Conservation (phyloP, 192 early-diverging fungal genomes). For the Backusella luteola region DNA sequence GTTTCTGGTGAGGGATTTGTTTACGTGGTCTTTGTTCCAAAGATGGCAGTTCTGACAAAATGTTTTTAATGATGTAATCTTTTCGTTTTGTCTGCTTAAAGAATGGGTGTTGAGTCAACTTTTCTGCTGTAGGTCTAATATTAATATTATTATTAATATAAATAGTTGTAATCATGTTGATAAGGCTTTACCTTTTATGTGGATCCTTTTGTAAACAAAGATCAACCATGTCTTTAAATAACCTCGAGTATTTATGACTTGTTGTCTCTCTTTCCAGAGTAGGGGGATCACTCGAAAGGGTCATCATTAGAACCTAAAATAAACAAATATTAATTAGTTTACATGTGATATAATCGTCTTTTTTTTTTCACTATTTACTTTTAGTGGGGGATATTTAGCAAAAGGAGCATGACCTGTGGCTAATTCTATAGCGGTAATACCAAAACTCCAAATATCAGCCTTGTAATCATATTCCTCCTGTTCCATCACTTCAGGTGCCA, state of each 20-base stretch:
- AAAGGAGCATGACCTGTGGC: constrained; percentile 90
- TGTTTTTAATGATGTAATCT: constrained; percentile 55
- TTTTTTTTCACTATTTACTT: constrained; percentile 38
- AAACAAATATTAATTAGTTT: not conserved
- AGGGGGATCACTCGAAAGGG: constrained; percentile 82
- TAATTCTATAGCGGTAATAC: constrained; percentile 85
- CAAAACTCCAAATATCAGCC: constrained; percentile 92
- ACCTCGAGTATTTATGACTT: constrained; percentile 71
- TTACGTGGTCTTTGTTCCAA: constrained; percentile 69
- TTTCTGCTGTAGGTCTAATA: constrained; percentile 74
- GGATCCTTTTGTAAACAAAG: constrained; percentile 79
- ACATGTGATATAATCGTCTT: not conserved
- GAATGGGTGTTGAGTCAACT: constrained; percentile 69
- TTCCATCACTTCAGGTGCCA: constrained; percentile 87
- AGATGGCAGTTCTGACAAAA: constrained; percentile 63
- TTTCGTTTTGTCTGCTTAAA: constrained; percentile 77
- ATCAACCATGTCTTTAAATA: constrained; percentile 88
- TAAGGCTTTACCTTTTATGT: constrained; percentile 44
- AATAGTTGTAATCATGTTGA: not conserved
- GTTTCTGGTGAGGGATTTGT: constrained; percentile 44
- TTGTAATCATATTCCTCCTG: constrained; percentile 87
- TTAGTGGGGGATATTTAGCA: constrained; percentile 85
- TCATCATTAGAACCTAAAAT: constrained; percentile 69
- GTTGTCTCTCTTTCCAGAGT: constrained; percentile 77
- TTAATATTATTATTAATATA: not conserved